Percentiles rank a stretch among this genome's conserved stretches.
phyloP scores from a whole-genome alignment of 139 green algal species.

The Nannochloris sp. region DNA sequence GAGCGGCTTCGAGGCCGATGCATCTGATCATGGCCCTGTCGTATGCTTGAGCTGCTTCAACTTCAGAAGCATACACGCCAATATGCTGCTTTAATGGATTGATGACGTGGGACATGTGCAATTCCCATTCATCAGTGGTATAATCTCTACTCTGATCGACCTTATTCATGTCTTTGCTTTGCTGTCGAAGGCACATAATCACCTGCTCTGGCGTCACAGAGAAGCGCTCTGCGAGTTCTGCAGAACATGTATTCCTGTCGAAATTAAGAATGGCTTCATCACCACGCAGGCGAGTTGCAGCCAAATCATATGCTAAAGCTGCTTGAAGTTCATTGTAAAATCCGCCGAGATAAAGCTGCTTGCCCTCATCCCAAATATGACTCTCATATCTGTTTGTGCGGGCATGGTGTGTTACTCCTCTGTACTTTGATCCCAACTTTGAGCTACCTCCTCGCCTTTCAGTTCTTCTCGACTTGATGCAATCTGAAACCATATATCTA shows the following conservation, averaged over 20 bases:
- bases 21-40: slow-evolving; percentile 1
- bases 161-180: slow-evolving; percentile 40
- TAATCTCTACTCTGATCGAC: background rate
- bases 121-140: slow-evolving; percentile 7
- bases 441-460: background rate
- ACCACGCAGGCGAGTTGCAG: slow-evolving; percentile 54
- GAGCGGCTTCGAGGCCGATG: slow-evolving; percentile 7
- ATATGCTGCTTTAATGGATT: slow-evolving; percentile 9
- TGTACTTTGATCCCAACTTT: slow-evolving; percentile 26
- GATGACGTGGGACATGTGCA: slow-evolving; percentile 2
- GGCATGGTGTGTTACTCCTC: slow-evolving; percentile 82
- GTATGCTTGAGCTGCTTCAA: slow-evolving; percentile 9
- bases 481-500: no score
- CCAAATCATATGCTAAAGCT: slow-evolving; percentile 70
- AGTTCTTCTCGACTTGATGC: no score
- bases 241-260: slow-evolving; percentile 12
- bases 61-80: slow-evolving; percentile 12
- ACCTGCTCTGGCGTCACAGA: slow-evolving; percentile 50
- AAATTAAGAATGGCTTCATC: slow-evolving; percentile 61
- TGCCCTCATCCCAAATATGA: slow-evolving; percentile 71
- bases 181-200: slow-evolving; percentile 51
- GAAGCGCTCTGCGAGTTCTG: slow-evolving; percentile 1
- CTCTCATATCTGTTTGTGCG: slow-evolving; percentile 67
- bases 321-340: slow-evolving; percentile 74
- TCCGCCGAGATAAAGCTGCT: slow-evolving; percentile 78